Conservation (phyloP, 148 eudicot species). For the Silene latifolia region DNA sequence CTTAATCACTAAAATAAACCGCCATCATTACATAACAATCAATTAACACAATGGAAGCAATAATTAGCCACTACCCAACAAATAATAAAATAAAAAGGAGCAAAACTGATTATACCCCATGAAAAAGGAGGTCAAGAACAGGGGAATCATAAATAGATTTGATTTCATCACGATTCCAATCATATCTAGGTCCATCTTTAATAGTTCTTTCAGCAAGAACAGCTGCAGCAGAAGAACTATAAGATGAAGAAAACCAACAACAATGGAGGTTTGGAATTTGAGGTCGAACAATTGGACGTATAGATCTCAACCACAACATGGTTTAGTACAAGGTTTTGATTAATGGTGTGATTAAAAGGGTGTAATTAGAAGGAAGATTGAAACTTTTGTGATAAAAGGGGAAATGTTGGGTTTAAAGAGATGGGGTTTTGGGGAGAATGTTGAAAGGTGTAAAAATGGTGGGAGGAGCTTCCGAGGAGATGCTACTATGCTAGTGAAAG, state of each 20-base stretch:
- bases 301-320: constrained; percentile 26
- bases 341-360: not conserved
- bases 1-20: too few relatives aligned
- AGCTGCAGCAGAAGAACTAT: constrained; percentile 56
- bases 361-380: not conserved
- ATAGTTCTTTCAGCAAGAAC: constrained; percentile 62
- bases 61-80: not conserved
- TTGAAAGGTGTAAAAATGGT: not conserved
- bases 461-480: constrained; percentile 31
- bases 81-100: constrained; percentile 4
- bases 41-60: constrained; percentile 11
- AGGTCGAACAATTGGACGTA: constrained; percentile 22
- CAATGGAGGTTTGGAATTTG: constrained; percentile 21
- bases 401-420: too few relatives aligned
- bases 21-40: not conserved
- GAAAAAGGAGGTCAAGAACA: constrained; percentile 80
- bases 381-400: not conserved
- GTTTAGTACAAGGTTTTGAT: not conserved
- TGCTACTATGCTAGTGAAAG: not conserved
- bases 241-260: constrained; percentile 29
- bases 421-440: too few relatives aligned
- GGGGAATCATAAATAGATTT: constrained; percentile 79
- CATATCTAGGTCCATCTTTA: constrained; percentile 57
- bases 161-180: constrained; percentile 60
- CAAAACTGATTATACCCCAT: constrained; percentile 43